phyloP scores from a whole-genome alignment of 176 grass and related monocot genomes.

The Phyllostachys edulis region DNA sequence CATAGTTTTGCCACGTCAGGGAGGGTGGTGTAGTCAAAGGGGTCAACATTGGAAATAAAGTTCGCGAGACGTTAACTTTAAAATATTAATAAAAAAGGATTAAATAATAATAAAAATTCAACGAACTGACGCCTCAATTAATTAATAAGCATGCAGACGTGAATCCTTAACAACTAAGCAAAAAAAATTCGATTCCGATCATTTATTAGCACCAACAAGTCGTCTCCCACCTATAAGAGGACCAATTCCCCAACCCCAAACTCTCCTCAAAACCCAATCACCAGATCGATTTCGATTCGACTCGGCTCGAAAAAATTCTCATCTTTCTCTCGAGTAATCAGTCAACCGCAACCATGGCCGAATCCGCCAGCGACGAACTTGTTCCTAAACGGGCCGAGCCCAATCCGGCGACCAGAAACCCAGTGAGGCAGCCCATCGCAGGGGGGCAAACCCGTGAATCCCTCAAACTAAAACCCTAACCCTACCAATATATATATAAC shows the following conservation, averaged over 20 bases:
- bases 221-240: not conserved
- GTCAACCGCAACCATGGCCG: not conserved
- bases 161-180: no score
- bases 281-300: not conserved
- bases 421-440: not conserved
- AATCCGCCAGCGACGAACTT: not conserved
- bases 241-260: not conserved
- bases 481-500: not conserved
- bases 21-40: no score
- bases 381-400: not conserved
- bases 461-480: slow-evolving; percentile 40
- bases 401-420: not conserved
- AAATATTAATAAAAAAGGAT: no score
- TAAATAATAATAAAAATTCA: no score
- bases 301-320: not conserved
- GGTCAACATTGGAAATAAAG: no score
- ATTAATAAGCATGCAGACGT: no score
- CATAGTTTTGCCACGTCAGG: no score
- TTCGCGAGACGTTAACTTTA: no score
- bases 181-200: no score
- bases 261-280: not conserved
- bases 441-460: not conserved
- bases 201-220: no score
- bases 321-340: not conserved
- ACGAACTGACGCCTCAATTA: no score